Conservation (phyloP, 2,329 filamentous ascomycete species). For the Parastagonospora avenae region DNA sequence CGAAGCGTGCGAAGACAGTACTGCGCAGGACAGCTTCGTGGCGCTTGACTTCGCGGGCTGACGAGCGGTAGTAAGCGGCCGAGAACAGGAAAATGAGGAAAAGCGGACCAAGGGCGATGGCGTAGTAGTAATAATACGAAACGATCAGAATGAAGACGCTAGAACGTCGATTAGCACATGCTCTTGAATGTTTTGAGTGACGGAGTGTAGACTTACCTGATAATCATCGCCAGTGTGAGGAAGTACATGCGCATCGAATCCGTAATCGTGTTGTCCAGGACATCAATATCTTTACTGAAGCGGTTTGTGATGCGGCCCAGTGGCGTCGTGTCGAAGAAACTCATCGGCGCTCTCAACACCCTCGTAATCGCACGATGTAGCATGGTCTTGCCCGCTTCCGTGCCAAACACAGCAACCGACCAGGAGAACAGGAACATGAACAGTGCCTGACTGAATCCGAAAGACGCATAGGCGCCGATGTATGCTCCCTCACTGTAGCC, state of each 20-base stretch:
- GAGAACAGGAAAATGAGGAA: slow-evolving; percentile 80
- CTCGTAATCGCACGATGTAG: slow-evolving; percentile 78
- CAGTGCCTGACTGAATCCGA: slow-evolving; percentile 31
- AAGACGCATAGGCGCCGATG: slow-evolving; percentile 59
- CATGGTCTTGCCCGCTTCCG: slow-evolving; percentile 80
- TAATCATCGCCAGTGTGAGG: slow-evolving; percentile 80
- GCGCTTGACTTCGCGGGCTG: slow-evolving; percentile 91
- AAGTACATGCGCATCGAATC: slow-evolving; percentile 94
- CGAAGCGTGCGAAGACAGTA: slow-evolving; percentile 86
- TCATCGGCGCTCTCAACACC: slow-evolving; percentile 74
- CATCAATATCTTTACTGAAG: slow-evolving; percentile 92
- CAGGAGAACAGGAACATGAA: slow-evolving; percentile 78
- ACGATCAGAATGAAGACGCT: slow-evolving; percentile 88
- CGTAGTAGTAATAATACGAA: slow-evolving; percentile 92
- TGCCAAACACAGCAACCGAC: slow-evolving; percentile 77
- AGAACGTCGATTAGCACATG: not conserved
- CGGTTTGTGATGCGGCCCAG: slow-evolving; percentile 94
- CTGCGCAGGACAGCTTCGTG: slow-evolving; percentile 90
- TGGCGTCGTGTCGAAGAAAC: slow-evolving; percentile 96
- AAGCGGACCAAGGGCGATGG: slow-evolving; percentile 70
- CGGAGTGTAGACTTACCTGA: slow-evolving; percentile 47
- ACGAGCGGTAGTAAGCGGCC: slow-evolving; percentile 85
- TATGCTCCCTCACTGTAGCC: slow-evolving; percentile 70
- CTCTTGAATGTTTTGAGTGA: not conserved
- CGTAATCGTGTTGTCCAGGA: slow-evolving; percentile 91